Conservation (phyloP, 2,329 filamentous ascomycete species). For the Ascochyta pisi region DNA sequence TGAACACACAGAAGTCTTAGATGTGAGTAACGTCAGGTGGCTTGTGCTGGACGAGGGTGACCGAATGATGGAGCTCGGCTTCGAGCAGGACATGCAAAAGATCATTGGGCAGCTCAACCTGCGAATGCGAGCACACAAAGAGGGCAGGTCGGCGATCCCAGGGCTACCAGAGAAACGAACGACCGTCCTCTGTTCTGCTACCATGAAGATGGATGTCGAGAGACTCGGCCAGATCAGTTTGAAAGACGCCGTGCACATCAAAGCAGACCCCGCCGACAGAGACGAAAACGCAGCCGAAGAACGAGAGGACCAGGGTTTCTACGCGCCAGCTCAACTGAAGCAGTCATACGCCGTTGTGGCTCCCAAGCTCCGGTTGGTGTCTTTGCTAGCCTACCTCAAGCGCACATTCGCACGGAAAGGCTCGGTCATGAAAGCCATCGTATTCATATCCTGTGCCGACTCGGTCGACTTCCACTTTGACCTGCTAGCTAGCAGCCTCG, state of each 20-base stretch:
- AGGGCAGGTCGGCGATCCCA: conserved; percentile 65
- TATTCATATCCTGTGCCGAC: conserved; percentile 97
- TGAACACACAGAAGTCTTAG: conserved; percentile 87
- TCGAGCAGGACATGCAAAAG: conserved; percentile 89
- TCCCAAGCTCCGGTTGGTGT: conserved; percentile 88
- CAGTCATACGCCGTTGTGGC: conserved; percentile 89
- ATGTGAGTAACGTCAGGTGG: conserved; percentile 90
- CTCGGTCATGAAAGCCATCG: conserved; percentile 93
- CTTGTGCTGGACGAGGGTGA: conserved; percentile 95
- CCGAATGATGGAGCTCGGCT: conserved; percentile 97
- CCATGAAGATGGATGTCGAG: conserved; percentile 97
- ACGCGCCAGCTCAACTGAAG: conserved; percentile 89
- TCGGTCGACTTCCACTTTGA: conserved; percentile 97
- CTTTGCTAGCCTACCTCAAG: conserved; percentile 82
- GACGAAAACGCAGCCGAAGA: conserved; percentile 55
- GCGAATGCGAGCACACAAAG: conserved; percentile 65
- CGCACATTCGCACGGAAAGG: conserved; percentile 87
- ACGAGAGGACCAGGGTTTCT: conserved; percentile 65
- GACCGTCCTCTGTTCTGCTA: conserved; percentile 93
- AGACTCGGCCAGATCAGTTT: conserved; percentile 92
- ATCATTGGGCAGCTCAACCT: conserved; percentile 82
- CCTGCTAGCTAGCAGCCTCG: conserved; percentile 64
- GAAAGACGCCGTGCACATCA: conserved; percentile 88
- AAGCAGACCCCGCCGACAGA: conserved; percentile 66
- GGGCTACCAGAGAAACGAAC: conserved; percentile 77